Evolutionary conservation across 2,329 filamentous ascomycete species (phyloP), one percentile per base, ranked within the genome.

Genomic region (Alternaria sp.): DNA sequence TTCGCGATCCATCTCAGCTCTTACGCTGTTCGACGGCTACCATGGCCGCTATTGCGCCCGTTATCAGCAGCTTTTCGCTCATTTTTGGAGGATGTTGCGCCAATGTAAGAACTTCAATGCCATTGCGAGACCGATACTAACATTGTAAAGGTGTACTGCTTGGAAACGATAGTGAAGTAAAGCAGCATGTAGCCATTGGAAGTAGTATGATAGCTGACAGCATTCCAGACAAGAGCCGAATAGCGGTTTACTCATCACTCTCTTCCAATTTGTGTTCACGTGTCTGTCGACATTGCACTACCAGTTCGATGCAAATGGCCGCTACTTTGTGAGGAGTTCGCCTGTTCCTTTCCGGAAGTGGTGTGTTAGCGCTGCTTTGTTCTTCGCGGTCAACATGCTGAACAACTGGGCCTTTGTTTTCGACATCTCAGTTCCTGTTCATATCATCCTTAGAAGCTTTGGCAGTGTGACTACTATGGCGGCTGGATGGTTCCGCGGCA

Each of bases 321-420:
- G 89, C 0, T 86, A 92, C 63, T 94, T 91, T 71, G 78, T 98
- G 42, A 87, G 86, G 56, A 86, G 86, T 17, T 93, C 93, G 65
- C 88, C 87, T 51, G 92, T 98, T 4, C 95, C 95, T 0, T 82
- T 98, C 54, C 84, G 84, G 46, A 90, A 92, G 74, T 98, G 95
- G 93, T 74, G 91, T 49, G 83, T 94, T 71, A 97, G 96, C 74
- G 97, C 97, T 40, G 81, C 90, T 4, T 86, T 97, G 68, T 98
- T 98, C 79, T 95, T 96, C 76, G 86, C 86, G 62, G 95, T 99
- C 79, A 99, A 98, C 71, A 87, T 98, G 57, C 81, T 99, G 73
- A 99, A 99, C 80, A 99, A 99, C 72, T 94, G 94, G 82, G 95
- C 94, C 6, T 99, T 99, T 77, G 93, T 92, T 62, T 99, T 97